These are phyloP conservation scores for Pseudoturritis turrita DNA, from an alignment of 345 rosid species.

Conservation along the genomic window DNA sequence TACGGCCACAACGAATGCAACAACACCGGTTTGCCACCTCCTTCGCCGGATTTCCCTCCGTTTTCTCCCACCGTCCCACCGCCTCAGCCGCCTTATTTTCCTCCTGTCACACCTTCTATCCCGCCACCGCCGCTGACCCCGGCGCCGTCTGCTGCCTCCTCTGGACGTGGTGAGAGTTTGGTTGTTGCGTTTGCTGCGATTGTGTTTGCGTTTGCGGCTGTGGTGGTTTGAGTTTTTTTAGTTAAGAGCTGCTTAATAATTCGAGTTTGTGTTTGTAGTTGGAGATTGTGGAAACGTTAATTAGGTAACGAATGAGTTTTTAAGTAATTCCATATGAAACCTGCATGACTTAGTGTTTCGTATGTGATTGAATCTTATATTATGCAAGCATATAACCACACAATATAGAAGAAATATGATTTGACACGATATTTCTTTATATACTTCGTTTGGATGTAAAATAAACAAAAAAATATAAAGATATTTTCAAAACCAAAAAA, in stretches of 20 bases:
- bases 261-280: not conserved
- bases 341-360: not conserved
- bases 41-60: conserved; percentile 12
- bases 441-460: too few species aligned
- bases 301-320: not conserved
- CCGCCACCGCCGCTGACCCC: conserved; percentile 6
- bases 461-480: too few species aligned
- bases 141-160: conserved; percentile 9
- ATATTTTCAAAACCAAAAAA: not conserved
- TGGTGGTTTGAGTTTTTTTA: not conserved
- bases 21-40: conserved; percentile 9
- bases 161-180: conserved; percentile 5
- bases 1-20: conserved; percentile 12
- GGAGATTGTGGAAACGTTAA: not conserved
- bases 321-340: not conserved
- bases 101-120: conserved; percentile 11
- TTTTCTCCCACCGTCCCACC: conserved; percentile 3
- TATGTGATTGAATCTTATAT: not conserved
- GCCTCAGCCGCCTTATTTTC: conserved; percentile 1
- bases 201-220: not conserved
- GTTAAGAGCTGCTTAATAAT: not conserved
- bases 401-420: not conserved
- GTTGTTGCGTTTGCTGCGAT: conserved; percentile 2
- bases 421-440: not conserved
- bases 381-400: not conserved